A percentile compares a stretch with the other conserved stretches of the same genome.
Evolutionary conservation across 192 early-diverging fungal species (phyloP).

Genomic region (Coemansia sp.): DNA sequence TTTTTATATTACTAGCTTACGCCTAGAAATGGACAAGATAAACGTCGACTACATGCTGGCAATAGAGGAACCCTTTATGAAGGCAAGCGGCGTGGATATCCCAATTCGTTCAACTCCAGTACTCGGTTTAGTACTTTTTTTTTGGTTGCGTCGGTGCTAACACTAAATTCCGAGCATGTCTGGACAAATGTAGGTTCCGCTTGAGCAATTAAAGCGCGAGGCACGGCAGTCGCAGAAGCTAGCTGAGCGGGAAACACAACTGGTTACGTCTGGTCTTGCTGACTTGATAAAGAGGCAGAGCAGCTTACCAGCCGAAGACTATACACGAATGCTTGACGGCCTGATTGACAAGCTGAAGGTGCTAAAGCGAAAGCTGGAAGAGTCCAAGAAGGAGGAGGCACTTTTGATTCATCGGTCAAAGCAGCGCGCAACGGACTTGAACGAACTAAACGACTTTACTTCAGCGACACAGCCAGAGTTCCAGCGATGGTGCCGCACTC

Average conservation of each 20-base stretch:
- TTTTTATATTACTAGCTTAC: neutral
- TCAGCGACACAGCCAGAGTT: constrained; percentile 71
- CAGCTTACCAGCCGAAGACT: constrained; percentile 55
- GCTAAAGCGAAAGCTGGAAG: constrained; percentile 81
- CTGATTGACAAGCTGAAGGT: constrained; percentile 65
- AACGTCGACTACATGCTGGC: constrained; percentile 79
- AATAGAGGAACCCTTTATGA: constrained; percentile 93
- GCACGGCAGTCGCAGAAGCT: constrained; percentile 73
- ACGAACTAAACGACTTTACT: constrained; percentile 65
- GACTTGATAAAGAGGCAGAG: constrained; percentile 35
- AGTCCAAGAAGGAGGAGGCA: constrained; percentile 75
- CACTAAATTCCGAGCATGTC: neutral
- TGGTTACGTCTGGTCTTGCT: constrained; percentile 21
- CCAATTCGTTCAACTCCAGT: neutral
- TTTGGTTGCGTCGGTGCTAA: neutral
- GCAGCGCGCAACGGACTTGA: constrained; percentile 74
- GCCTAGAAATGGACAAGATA: constrained; percentile 62
- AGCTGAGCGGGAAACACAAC: constrained; percentile 74
- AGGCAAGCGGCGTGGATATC: constrained; percentile 56
- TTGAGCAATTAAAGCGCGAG: constrained; percentile 81
- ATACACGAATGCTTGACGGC: constrained; percentile 60
- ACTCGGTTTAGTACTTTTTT: neutral
- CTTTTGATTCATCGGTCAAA: constrained; percentile 69
- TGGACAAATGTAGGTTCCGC: constrained; percentile 63
- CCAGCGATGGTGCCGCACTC: constrained; percentile 79